Evolutionary conservation across 2,329 filamentous ascomycete genomes (phyloP).

Genomic region (Colletotrichum sp.): DNA sequence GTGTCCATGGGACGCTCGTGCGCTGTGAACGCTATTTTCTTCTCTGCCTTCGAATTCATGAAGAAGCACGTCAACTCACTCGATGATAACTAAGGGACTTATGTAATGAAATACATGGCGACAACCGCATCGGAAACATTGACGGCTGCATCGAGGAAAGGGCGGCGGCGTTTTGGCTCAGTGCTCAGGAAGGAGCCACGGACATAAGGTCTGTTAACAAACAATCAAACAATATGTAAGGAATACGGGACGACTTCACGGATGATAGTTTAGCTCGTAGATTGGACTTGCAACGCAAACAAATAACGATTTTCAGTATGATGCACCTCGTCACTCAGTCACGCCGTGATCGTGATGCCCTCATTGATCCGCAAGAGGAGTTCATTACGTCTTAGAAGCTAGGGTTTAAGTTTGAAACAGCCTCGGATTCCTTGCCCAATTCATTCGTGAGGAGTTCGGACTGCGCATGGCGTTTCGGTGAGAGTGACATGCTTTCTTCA

Average conservation of each 20-base stretch:
- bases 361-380: neutral
- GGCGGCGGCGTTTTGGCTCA: constrained; percentile 1
- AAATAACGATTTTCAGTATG: neutral
- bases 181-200: neutral
- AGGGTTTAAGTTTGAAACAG: constrained; percentile 12
- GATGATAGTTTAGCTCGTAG: neutral
- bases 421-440: neutral
- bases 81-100: constrained; percentile 43
- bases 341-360: neutral
- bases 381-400: neutral
- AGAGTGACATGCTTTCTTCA: neutral
- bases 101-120: neutral
- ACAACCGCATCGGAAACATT: neutral
- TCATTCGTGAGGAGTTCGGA: neutral
- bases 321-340: neutral
- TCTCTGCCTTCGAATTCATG: constrained; percentile 84
- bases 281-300: neutral
- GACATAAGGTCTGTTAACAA: neutral
- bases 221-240: neutral
- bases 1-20: constrained; percentile 86
- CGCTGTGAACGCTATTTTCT: constrained; percentile 87
- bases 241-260: neutral
- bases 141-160: neutral
- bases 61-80: constrained; percentile 70
- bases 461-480: neutral